Evolutionary conservation across 495 filamentous ascomycete genomes (phyloP).

Genomic region (Penicillium simplicissimum): DNA sequence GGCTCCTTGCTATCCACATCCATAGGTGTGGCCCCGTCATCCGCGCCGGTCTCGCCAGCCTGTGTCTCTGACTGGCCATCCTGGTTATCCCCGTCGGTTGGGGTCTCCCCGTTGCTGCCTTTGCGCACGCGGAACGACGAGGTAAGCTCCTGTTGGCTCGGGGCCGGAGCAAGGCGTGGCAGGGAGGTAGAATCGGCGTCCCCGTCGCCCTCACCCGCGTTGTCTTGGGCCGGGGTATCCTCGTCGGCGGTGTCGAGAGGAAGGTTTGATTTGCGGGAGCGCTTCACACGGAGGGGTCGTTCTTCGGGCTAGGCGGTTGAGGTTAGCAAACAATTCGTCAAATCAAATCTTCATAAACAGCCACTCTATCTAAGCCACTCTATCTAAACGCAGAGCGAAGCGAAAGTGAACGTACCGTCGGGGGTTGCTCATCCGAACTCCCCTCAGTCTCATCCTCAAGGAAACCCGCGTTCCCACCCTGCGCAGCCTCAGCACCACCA

Average conservation of each 20-base stretch:
- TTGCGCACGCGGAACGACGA: slow-evolving; percentile 45
- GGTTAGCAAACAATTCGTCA: not conserved
- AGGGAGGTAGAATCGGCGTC: slow-evolving; percentile 22
- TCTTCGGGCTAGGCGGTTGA: slow-evolving; percentile 70
- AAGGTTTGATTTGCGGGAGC: slow-evolving; percentile 57
- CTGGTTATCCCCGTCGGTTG: slow-evolving; percentile 24
- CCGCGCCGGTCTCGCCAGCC: slow-evolving; percentile 24
- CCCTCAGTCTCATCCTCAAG: slow-evolving; percentile 51
- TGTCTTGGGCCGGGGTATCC: slow-evolving; percentile 24
- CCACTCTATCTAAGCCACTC: not conserved
- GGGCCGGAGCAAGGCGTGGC: slow-evolving; percentile 43
- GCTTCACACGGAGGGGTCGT: slow-evolving; percentile 86
- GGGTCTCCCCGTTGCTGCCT: slow-evolving; percentile 35
- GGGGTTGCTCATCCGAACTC: slow-evolving; percentile 51
- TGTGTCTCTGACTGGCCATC: slow-evolving; percentile 20
- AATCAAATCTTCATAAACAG: not conserved
- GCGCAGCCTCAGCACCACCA: slow-evolving; percentile 17
- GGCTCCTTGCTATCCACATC: slow-evolving; percentile 44
- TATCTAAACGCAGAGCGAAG: not conserved
- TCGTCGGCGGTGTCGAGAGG: slow-evolving; percentile 30
- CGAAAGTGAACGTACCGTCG: slow-evolving; percentile 38
- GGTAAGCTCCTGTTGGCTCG: slow-evolving; percentile 43
- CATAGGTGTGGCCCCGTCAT: slow-evolving; percentile 40
- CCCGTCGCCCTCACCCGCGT: slow-evolving; percentile 21
- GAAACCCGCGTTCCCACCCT: slow-evolving; percentile 27